Evolutionary conservation across 495 filamentous ascomycete genomes (phyloP).

Genomic region (Penicillium cataractarum): DNA sequence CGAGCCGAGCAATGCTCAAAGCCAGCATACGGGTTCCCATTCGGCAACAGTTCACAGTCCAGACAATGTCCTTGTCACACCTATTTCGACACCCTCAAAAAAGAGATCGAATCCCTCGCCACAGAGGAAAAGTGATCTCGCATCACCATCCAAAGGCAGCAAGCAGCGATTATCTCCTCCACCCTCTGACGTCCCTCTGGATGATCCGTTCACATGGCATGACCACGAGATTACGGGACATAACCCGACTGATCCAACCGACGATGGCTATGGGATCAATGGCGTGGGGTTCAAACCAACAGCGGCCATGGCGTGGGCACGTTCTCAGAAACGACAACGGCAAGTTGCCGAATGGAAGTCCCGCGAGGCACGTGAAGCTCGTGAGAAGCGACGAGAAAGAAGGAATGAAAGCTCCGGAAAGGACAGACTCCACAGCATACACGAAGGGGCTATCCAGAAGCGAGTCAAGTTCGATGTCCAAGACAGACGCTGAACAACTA

Average conservation of each 20-base stretch:
- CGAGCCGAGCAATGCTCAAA: conserved; percentile 10
- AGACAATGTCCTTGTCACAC: conserved; percentile 5
- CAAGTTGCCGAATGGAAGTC: conserved; percentile 85
- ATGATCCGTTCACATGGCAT: conserved; percentile 72
- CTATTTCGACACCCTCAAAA: conserved; percentile 24
- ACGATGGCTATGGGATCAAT: conserved; percentile 82
- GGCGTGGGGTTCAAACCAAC: conserved; percentile 93
- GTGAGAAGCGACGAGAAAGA: conserved; percentile 70
- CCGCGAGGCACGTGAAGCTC: conserved; percentile 81
- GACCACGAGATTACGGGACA: conserved; percentile 85
- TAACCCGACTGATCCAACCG: conserved; percentile 69
- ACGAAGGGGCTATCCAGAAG: conserved; percentile 44
- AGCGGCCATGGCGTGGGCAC: conserved; percentile 75
- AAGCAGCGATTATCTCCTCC: conserved; percentile 50
- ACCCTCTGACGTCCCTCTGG: conserved; percentile 40
- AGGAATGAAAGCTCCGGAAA: conserved; percentile 49
- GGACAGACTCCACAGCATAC: conserved; percentile 37
- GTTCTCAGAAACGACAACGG: conserved; percentile 73
- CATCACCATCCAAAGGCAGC: conserved; percentile 33
- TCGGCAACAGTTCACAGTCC: background rate
- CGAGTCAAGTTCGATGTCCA: conserved; percentile 49
- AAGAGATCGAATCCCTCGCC: conserved; percentile 22
- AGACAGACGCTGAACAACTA: conserved; percentile 8
- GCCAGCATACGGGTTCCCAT: conserved; percentile 5
- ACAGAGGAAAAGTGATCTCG: conserved; percentile 31